A percentile compares a stretch with the other conserved stretches of the same genome.
Conservation (phyloP, 2,329 filamentous ascomycete species). For the Talaromyces piceae region DNA sequence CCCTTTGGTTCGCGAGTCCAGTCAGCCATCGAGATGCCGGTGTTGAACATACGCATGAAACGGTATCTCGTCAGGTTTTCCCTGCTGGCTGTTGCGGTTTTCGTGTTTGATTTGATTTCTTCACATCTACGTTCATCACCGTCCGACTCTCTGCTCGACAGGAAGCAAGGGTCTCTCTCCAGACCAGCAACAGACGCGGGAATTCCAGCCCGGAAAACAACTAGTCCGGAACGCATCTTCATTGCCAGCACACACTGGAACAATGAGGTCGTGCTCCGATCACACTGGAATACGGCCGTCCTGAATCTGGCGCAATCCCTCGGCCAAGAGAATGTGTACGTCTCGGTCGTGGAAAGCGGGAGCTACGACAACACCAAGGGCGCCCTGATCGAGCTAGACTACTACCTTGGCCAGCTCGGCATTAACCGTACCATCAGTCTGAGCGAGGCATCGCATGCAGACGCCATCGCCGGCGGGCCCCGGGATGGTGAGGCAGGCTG, state of each 20-base stretch:
- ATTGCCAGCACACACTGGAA: conserved; percentile 66
- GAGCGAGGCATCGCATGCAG: conserved; percentile 52
- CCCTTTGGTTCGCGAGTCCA: neutral
- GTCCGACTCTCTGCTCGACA: neutral
- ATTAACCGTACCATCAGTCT: conserved; percentile 51
- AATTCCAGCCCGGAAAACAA: too few relatives aligned
- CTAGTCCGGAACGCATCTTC: conserved; percentile 43
- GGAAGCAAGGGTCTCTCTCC: neutral
- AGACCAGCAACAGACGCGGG: too few relatives aligned
- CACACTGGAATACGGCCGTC: conserved; percentile 57
- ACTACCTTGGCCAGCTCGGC: conserved; percentile 44
- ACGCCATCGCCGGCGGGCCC: conserved; percentile 44
- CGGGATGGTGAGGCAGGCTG: conserved; percentile 47
- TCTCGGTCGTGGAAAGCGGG: conserved; percentile 62
- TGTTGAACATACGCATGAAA: conserved; percentile 3
- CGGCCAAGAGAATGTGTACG: conserved; percentile 58
- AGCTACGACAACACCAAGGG: conserved; percentile 62
- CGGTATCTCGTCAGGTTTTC: conserved; percentile 1
- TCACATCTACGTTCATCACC: neutral
- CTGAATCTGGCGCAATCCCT: conserved; percentile 50
- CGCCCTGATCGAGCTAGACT: conserved; percentile 51
- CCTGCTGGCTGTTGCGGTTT: neutral
- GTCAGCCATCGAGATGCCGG: neutral
- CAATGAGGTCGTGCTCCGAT: conserved; percentile 51
- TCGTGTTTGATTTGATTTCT: neutral